Evolutionary conservation across 2,329 filamentous ascomycete genomes (phyloP), one percentile per base, ranked within the genome.

Genomic region (Penicillium sclerotiorum): DNA sequence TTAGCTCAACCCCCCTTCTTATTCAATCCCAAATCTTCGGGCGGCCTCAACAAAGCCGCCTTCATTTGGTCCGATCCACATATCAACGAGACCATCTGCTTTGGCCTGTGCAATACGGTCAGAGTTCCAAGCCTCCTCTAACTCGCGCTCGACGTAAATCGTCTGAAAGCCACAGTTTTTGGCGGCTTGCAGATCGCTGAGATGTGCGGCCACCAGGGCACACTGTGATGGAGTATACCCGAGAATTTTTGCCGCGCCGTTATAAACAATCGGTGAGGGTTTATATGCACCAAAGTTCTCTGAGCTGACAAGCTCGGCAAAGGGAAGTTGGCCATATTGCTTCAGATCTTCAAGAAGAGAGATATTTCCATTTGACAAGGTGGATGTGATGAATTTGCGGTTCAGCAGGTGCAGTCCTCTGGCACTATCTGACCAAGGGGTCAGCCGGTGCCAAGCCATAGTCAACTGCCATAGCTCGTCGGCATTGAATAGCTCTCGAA

Each of bases 281-380:
- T 94, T 94, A 68, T 93, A 94, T 0, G 82, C 83, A 37, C 77
- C 73, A 64, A 92, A 93, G 55, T 86, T 80, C 69, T 88, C 88
- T 0, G 84, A 82, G 8, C 84, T 88, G 51, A 87, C 74, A 32
- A 91, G 60, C 46, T 77, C 71, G 18, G 77, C 76, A 61, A 91
- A 93, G 0, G 78, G 79, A 43, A 92, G 77, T 4, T 70, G 68
- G 1, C 81, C 85, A 59, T 82, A 76, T 43, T 71, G 64, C 42
- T 80, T 71, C 41, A 94, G 76, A 63, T 93, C 89, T 2, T 73
- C 64, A 36, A 93, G 75, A n/a, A 93, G 73, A 1, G 76, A 72
- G 2, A 77, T 64, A 65, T 92, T 93, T 28, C 87, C 89, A 65
- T 94, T 94, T 22, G 86, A 89, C 21, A 93, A 74, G 0, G 87